Percentiles rank a stretch among this genome's conserved stretches.
Evolutionary conservation across 2,329 filamentous ascomycete species (phyloP).

Genomic region (Sporothrix curviconia): DNA sequence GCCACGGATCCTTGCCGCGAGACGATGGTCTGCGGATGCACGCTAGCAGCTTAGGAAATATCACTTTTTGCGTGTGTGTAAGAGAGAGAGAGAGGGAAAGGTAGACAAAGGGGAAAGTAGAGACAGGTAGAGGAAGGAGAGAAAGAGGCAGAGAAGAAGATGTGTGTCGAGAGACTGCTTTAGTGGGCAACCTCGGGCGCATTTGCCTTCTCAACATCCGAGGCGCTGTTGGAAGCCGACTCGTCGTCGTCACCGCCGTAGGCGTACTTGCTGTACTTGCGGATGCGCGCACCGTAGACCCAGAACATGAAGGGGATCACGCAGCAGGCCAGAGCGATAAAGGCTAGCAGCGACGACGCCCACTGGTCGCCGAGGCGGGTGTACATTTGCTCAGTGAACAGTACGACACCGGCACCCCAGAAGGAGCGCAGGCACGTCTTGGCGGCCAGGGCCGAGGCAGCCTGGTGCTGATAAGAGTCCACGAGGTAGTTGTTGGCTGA

Average conservation of each 20-base stretch:
- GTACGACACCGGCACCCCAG: constrained; percentile 70
- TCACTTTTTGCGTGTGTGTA: too few species aligned
- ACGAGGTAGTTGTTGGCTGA: constrained; percentile 68
- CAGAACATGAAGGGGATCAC: constrained; percentile 80
- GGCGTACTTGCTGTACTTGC: constrained; percentile 63
- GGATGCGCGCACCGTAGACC: constrained; percentile 65
- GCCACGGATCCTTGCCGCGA: too few species aligned
- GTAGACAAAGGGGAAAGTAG: too few species aligned
- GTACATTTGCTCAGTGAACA: constrained; percentile 82
- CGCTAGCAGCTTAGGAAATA: too few species aligned
- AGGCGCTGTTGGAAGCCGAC: constrained; percentile 4
- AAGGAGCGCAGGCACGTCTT: constrained; percentile 75
- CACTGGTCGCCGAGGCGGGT: constrained; percentile 64
- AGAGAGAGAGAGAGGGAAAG: too few species aligned
- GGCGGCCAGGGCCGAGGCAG: constrained; percentile 71
- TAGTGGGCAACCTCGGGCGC: neutral
- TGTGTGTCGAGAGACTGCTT: neutral
- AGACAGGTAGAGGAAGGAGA: too few species aligned
- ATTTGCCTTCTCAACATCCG: constrained; percentile 12
- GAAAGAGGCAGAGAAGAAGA: neutral
- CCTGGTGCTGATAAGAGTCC: constrained; percentile 61
- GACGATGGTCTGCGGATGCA: too few species aligned
- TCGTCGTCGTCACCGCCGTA: constrained; percentile 53
- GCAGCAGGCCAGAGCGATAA: constrained; percentile 71
- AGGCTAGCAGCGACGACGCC: constrained; percentile 66